Evolutionary conservation across 768 basidiomycete species (phyloP).

Genomic region (Gymnopilus junonius): DNA sequence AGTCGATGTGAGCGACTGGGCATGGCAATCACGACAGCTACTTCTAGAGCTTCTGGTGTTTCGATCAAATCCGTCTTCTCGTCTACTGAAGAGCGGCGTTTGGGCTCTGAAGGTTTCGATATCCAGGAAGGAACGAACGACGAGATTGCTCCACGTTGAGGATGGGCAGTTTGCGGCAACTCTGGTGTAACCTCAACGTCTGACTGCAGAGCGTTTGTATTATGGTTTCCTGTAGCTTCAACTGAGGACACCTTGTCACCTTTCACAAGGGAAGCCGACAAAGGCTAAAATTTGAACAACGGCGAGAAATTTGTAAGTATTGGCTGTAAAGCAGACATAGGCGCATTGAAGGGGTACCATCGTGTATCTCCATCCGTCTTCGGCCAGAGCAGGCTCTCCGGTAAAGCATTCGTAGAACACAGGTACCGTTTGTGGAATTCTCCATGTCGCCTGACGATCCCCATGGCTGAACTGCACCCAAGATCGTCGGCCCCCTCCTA

Average conservation of each 20-base stretch:
- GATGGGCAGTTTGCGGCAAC: background rate
- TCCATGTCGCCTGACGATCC: constrained; percentile 2
- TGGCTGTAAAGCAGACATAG: background rate
- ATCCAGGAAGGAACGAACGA: background rate
- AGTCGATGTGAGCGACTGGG: constrained; percentile 30
- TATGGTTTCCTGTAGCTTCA: background rate
- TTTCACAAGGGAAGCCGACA: constrained; percentile 24
- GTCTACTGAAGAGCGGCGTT: background rate
- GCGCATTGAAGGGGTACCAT: constrained; percentile 20
- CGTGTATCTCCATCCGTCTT: constrained; percentile 22
- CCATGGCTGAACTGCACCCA: constrained; percentile 21
- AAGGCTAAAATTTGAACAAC: constrained; percentile 20
- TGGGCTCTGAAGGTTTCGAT: background rate
- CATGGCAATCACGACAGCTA: constrained; percentile 54
- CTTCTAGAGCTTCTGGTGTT: constrained; percentile 29
- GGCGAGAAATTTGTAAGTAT: background rate
- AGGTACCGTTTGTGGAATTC: constrained; percentile 11
- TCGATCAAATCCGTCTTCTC: constrained; percentile 4
- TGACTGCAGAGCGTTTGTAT: background rate
- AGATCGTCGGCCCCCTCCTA: constrained; percentile 26
- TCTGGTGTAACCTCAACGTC: background rate
- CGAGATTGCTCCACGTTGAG: background rate
- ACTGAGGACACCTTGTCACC: background rate
- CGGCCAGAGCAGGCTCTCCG: background rate
- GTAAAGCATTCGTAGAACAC: constrained; percentile 17